Evolutionary conservation across 2,329 filamentous ascomycete species (phyloP).

Genomic region (Beauveria varroae): DNA sequence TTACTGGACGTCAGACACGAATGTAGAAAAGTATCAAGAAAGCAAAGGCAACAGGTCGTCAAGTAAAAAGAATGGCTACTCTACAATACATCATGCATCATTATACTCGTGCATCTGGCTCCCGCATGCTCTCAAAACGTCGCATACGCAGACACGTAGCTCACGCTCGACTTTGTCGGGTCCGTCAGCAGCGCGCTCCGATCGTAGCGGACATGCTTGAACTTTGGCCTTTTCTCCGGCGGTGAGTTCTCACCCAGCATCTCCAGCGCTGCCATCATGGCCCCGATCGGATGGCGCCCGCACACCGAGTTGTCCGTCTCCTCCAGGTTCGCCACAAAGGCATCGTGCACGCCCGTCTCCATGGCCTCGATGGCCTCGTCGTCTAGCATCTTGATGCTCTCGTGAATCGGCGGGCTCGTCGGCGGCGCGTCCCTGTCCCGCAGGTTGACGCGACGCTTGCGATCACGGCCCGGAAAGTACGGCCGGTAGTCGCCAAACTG

Average conservation of each 20-base stretch:
- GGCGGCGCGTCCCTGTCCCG: slow-evolving; percentile 26
- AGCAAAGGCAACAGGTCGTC: neutral
- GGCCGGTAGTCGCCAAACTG: slow-evolving; percentile 72
- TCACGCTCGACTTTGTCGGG: slow-evolving; percentile 75
- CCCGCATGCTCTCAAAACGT: slow-evolving; percentile 43
- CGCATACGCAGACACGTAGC: slow-evolving; percentile 90
- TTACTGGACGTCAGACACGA: no score
- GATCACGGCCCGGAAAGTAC: slow-evolving; percentile 47
- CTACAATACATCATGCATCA: neutral
- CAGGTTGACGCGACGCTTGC: slow-evolving; percentile 33
- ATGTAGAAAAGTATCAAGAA: neutral
- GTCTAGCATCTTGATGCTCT: slow-evolving; percentile 77
- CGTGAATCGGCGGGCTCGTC: slow-evolving; percentile 55
- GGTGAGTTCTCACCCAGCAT: slow-evolving; percentile 32
- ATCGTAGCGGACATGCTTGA: slow-evolving; percentile 81
- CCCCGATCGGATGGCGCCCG: slow-evolving; percentile 87
- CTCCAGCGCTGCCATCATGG: slow-evolving; percentile 84
- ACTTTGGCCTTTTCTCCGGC: slow-evolving; percentile 41
- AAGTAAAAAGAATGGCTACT: neutral
- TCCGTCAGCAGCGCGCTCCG: slow-evolving; percentile 68
- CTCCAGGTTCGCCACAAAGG: slow-evolving; percentile 61
- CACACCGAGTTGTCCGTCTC: slow-evolving; percentile 87
- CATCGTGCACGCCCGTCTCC: slow-evolving; percentile 62
- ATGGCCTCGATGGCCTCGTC: slow-evolving; percentile 78
- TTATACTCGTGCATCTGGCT: neutral